phyloP scores from a whole-genome alignment of 2,329 filamentous ascomycete species.

The Rhynchosporium graminicola region DNA sequence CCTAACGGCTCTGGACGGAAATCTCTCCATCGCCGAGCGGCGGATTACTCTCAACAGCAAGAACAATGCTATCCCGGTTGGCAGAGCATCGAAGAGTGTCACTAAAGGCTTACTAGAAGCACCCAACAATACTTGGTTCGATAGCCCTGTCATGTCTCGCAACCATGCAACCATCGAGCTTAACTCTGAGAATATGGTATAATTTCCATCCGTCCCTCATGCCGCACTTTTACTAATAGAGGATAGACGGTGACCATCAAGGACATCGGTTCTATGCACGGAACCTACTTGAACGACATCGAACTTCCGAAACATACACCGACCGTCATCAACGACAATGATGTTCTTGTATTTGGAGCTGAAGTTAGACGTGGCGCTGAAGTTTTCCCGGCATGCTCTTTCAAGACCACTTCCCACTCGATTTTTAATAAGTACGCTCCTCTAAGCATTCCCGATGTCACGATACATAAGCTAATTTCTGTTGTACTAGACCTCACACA shows the following conservation, averaged over 20 bases:
- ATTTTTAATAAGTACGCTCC: slow-evolving; percentile 35
- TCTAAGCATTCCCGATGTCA: slow-evolving; percentile 9
- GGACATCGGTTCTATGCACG: slow-evolving; percentile 63
- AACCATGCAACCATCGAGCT: slow-evolving; percentile 60
- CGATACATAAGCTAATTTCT: slow-evolving; percentile 12
- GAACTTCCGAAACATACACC: slow-evolving; percentile 42
- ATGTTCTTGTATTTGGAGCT: slow-evolving; percentile 49
- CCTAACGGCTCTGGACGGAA: slow-evolving; percentile 30
- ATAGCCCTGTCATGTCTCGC: slow-evolving; percentile 72
- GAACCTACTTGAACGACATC: slow-evolving; percentile 55
- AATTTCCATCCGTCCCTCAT: slow-evolving; percentile 19
- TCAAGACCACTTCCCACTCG: slow-evolving; percentile 34
- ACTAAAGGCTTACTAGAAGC: slow-evolving; percentile 48
- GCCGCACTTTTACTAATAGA: slow-evolving; percentile 27
- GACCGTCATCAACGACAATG: slow-evolving; percentile 41
- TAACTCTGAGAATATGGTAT: slow-evolving; percentile 49
- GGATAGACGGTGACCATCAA: slow-evolving; percentile 48
- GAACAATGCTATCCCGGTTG: slow-evolving; percentile 39
- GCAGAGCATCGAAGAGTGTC: slow-evolving; percentile 49
- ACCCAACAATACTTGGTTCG: slow-evolving; percentile 64
- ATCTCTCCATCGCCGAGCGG: slow-evolving; percentile 31
- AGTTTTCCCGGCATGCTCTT: slow-evolving; percentile 40
- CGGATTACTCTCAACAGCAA: slow-evolving; percentile 31
- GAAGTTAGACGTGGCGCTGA: slow-evolving; percentile 51
- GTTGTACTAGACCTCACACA: slow-evolving; percentile 18